Percentiles rank a stretch among this genome's conserved stretches.
These are phyloP conservation scores for Trichothecium sympodiale DNA, from an alignment of 2,329 filamentous ascomycete genomes.

Conservation along the genomic window DNA sequence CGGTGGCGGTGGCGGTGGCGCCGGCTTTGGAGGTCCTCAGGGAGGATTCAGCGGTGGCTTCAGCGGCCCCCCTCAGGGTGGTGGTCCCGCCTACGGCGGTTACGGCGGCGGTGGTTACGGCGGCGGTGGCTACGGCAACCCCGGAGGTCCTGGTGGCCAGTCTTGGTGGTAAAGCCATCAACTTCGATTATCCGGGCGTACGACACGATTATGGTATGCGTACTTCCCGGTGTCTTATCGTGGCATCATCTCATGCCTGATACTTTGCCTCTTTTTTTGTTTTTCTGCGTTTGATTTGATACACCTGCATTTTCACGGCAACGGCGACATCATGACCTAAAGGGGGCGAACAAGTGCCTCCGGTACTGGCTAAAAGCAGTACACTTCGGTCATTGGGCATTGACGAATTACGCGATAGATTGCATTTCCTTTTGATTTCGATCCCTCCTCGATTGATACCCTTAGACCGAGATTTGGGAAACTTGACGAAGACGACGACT, in stretches of 20 bases:
- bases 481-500: conserved; percentile 18
- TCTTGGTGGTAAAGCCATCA: conserved; percentile 51
- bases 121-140: conserved; percentile 47
- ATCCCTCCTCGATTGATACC: conserved; percentile 31
- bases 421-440: conserved; percentile 32
- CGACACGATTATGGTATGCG: background rate
- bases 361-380: conserved; percentile 21
- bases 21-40: conserved; percentile 17
- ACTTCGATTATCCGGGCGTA: background rate
- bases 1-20: conserved; percentile 27
- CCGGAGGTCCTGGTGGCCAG: conserved; percentile 56
- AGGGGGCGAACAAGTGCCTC: conserved; percentile 18
- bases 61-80: conserved; percentile 22
- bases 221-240: background rate
- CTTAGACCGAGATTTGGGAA: conserved; percentile 31
- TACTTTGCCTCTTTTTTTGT: conserved; percentile 13
- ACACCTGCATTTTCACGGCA: conserved; percentile 12
- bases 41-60: conserved; percentile 33
- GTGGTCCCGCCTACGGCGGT: conserved; percentile 21
- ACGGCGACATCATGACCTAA: conserved; percentile 8
- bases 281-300: conserved; percentile 10
- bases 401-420: conserved; percentile 32
- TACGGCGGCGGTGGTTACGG: conserved; percentile 26
- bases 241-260: conserved; percentile 6
- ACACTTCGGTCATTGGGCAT: conserved; percentile 23